Conservation (phyloP, 2,329 filamentous ascomycete genomes). For the Pseudopithomyces chartarum region DNA sequence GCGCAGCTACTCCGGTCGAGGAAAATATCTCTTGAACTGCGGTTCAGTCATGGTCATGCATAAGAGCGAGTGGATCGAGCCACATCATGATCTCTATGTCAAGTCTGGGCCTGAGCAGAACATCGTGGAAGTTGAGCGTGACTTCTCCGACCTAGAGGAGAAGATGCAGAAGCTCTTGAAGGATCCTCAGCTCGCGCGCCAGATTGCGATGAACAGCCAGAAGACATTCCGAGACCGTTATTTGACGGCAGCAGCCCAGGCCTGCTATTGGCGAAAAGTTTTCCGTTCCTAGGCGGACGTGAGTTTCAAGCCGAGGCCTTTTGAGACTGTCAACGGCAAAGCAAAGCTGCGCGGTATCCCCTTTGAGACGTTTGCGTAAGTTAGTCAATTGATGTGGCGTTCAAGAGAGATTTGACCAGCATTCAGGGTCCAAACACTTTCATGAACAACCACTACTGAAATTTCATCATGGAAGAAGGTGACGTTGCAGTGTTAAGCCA, state of each 20-base stretch:
- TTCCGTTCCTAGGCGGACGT: conserved; percentile 15
- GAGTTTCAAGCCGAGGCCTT: conserved; percentile 15
- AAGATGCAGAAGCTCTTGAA: conserved; percentile 18
- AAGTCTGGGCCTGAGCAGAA: conserved; percentile 22
- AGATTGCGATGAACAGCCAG: conserved; percentile 20
- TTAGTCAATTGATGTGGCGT: neutral
- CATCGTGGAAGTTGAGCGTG: conserved; percentile 24
- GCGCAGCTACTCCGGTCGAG: conserved; percentile 52
- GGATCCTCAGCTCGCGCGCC: conserved; percentile 14
- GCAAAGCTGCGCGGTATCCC: neutral
- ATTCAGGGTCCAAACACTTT: conserved; percentile 4
- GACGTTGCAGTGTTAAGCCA: too few species aligned
- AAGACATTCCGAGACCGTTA: conserved; percentile 21
- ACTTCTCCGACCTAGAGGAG: conserved; percentile 23
- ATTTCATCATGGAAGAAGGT: too few species aligned
- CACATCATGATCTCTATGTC: conserved; percentile 16
- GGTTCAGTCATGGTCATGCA: conserved; percentile 22
- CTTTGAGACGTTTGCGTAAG: conserved; percentile 12
- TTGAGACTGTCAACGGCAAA: conserved; percentile 7
- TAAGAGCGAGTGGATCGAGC: conserved; percentile 23
- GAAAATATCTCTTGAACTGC: conserved; percentile 58
- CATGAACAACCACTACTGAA: neutral
- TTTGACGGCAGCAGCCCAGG: conserved; percentile 20
- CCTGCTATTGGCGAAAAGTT: conserved; percentile 25
- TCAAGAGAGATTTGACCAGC: neutral